These are phyloP conservation scores for Aspergillus neoniger DNA, from an alignment of 2,329 filamentous ascomycete genomes.

Conservation along the genomic window DNA sequence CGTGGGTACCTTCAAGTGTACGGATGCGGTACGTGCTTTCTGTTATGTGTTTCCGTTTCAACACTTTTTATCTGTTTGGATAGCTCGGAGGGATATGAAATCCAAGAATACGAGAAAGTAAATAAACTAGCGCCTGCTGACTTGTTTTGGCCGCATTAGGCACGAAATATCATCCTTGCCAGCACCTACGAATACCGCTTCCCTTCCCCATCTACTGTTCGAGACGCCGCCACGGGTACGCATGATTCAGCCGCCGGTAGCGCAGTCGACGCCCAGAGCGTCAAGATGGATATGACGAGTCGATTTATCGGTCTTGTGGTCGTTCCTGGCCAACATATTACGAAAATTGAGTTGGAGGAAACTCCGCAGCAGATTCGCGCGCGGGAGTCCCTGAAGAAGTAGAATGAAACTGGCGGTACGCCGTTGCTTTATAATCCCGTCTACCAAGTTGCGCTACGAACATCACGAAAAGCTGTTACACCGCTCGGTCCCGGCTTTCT, in stretches of 20 bases:
- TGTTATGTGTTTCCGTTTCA: neutral
- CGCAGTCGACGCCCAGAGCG: conserved; percentile 27
- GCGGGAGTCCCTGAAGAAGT: conserved; percentile 22
- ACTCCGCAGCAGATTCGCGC: conserved; percentile 27
- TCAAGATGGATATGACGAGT: conserved; percentile 74
- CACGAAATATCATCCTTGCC: conserved; percentile 83
- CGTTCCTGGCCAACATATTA: conserved; percentile 81
- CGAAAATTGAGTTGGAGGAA: conserved; percentile 85
- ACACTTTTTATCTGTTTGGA: neutral
- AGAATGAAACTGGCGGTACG: conserved; percentile 14
- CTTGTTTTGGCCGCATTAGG: conserved; percentile 52
- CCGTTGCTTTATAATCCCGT: neutral
- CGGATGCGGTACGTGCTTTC: conserved; percentile 69
- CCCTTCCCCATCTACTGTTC: conserved; percentile 58
- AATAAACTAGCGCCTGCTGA: conserved; percentile 18
- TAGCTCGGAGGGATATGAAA: conserved; percentile 4
- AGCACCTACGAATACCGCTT: conserved; percentile 87
- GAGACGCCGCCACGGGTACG: conserved; percentile 42
- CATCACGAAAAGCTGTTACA: neutral
- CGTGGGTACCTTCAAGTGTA: conserved; percentile 89
- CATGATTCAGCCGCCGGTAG: conserved; percentile 24
- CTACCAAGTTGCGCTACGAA: neutral
- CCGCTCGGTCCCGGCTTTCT: neutral
- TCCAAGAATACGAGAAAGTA: conserved; percentile 8
- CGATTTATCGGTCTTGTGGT: conserved; percentile 88